Percentiles rank a stretch among this genome's conserved stretches.
Evolutionary conservation across 164 flowering plant species (phyloP).

Genomic region (Taxillus chinensis): DNA sequence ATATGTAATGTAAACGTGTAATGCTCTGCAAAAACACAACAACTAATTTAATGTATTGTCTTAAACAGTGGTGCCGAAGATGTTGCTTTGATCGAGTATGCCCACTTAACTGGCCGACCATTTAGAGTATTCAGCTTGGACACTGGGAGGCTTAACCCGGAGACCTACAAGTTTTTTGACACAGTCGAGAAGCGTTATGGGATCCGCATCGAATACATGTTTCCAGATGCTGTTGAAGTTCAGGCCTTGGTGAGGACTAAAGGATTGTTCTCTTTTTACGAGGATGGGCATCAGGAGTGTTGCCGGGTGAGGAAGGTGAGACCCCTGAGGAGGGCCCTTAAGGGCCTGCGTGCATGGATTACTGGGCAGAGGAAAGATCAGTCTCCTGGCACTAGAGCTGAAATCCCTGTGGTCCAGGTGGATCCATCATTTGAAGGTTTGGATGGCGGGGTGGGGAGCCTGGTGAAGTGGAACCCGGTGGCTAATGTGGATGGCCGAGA

Average conservation of each 20-base stretch:
- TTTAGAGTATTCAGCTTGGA: constrained; percentile 92
- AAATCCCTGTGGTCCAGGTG: constrained; percentile 80
- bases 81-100: constrained; percentile 91
- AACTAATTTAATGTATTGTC: background rate
- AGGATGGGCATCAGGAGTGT: constrained; percentile 97
- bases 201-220: constrained; percentile 86
- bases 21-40: background rate
- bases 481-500: constrained; percentile 64
- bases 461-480: constrained; percentile 94
- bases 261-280: constrained; percentile 86
- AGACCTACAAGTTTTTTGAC: constrained; percentile 72
- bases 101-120: constrained; percentile 77
- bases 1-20: no score
- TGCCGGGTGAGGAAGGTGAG: constrained; percentile 93
- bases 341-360: constrained; percentile 84
- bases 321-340: constrained; percentile 81
- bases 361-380: constrained; percentile 83
- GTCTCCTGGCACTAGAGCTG: constrained; percentile 75
- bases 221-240: constrained; percentile 92
- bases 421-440: constrained; percentile 84
- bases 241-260: constrained; percentile 80
- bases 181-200: constrained; percentile 72
- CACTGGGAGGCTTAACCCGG: constrained; percentile 89
- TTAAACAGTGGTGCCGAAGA: constrained; percentile 92
- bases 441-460: constrained; percentile 78